Conservation (phyloP, 176 grass and related monocot genomes). For the Phragmites australis region DNA sequence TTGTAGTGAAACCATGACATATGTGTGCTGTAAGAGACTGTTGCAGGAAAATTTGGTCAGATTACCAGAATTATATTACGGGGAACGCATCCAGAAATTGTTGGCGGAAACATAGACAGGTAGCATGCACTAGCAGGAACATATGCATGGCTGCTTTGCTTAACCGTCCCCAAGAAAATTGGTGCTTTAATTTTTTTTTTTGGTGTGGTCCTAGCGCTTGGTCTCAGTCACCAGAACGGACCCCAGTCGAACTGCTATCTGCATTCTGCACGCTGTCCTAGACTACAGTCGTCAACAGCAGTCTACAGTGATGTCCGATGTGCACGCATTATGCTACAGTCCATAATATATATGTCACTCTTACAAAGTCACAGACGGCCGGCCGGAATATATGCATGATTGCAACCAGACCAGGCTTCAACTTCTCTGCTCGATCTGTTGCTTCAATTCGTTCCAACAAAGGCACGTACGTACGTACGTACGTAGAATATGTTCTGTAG, state of each 20-base stretch:
- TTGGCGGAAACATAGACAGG: not conserved
- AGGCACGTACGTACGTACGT: too few species aligned
- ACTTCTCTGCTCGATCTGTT: too few species aligned
- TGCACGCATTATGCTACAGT: too few species aligned
- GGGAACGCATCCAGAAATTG: not conserved
- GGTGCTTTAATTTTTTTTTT: too few species aligned
- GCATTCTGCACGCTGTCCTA: too few species aligned
- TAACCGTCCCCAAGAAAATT: not conserved
- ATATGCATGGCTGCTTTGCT: not conserved
- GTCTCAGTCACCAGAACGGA: conserved; percentile 1
- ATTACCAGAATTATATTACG: not conserved
- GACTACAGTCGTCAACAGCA: not conserved
- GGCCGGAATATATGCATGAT: too few species aligned
- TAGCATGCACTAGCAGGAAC: not conserved
- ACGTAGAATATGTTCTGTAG: too few species aligned
- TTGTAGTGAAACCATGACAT: not conserved
- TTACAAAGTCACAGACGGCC: not conserved
- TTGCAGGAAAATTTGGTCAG: not conserved
- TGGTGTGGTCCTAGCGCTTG: conserved; percentile 23
- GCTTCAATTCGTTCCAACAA: too few species aligned
- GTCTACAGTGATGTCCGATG: not conserved
- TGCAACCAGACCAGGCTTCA: not conserved
- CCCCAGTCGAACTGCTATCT: too few species aligned
- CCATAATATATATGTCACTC: too few species aligned
- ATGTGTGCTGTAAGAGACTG: too few species aligned